Evolutionary conservation across 306 rosid species (phyloP).

Genomic region (Geum urbanum): DNA sequence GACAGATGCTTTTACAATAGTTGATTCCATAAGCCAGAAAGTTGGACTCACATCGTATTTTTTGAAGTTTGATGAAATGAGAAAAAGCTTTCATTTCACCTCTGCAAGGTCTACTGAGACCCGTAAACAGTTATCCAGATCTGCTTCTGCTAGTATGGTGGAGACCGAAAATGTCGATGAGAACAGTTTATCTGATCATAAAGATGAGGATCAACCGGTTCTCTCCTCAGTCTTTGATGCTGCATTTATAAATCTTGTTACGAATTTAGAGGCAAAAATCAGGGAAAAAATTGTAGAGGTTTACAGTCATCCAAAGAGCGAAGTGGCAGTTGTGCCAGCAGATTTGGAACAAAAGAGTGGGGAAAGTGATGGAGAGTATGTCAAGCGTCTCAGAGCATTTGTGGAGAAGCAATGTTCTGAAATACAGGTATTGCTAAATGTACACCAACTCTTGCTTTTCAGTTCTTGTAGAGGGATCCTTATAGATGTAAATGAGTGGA

Average conservation of each 20-base stretch:
- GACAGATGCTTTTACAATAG: conserved; percentile 69
- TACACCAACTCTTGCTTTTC: conserved; percentile 6
- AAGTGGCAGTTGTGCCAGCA: conserved; percentile 90
- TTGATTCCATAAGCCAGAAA: conserved; percentile 80
- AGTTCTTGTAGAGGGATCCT: not conserved
- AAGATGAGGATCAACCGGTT: conserved; percentile 58
- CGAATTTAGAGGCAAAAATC: conserved; percentile 59
- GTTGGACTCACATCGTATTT: conserved; percentile 81
- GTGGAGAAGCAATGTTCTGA: conserved; percentile 88
- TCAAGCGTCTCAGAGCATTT: conserved; percentile 78
- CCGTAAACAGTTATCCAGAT: conserved; percentile 60
- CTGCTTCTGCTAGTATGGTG: conserved; percentile 81
- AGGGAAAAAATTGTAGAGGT: conserved; percentile 76
- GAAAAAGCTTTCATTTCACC: conserved; percentile 56
- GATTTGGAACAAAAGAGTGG: conserved; percentile 77
- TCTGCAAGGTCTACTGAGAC: conserved; percentile 46
- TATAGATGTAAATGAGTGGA: not conserved
- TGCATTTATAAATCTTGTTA: conserved; percentile 51
- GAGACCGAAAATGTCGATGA: conserved; percentile 68
- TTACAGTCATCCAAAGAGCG: conserved; percentile 75
- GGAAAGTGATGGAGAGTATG: conserved; percentile 73
- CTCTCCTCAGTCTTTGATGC: conserved; percentile 72
- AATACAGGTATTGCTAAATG: conserved; percentile 58
- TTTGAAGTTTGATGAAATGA: conserved; percentile 82
- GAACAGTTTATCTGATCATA: conserved; percentile 45